Base-by-base conservation (phyloP, 129 eudicot species). In the Tagetes erecta region DNA sequence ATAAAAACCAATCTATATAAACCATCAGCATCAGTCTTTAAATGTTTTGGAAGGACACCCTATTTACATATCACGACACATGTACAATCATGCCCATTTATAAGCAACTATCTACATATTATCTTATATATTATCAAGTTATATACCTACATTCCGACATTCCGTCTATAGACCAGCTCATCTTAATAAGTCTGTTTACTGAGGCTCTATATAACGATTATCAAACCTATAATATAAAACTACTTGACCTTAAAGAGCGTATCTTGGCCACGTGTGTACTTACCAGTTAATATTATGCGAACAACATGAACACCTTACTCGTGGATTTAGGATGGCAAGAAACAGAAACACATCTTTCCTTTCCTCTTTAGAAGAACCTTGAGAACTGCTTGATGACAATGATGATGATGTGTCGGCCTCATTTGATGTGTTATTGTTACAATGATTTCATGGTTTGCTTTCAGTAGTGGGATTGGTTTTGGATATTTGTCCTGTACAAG, bases 281-380 rank as follows among this genome's bases (percentile, higher is more conserved):
- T 20, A 38, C 55, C 6, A 20, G 5, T 53, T 14, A 53, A 0
- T 33, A 57, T 60, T 75, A 57, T 20, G 37, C 70, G 60, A 73
- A 60, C 59, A 44, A 56, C 39, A 20, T 20, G 10, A 62, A 8
- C 12, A 41, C 8, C 68, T 56, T 67, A 55, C 74, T 55, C 40
- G 74, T 34, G 27, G 33, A 38, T 58, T 68, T 81, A 89, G 77
- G 81, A 83, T 33, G 81, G 73, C 64, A 80, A 67, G 81, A 87
- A 84, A 78, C 96, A 90, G 36, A 87, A 47, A 69, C 71, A 87
- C 52, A 8, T 67, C 80, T 78, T 73, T 81, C 76, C 65, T 82
- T 80, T 86, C 81, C 41, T 52, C 85, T 14, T 42, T 69, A 3
- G 71, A 34, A 10, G 42, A 42, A 33, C 64, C 79, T 67, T 75